Conservation (phyloP, 2,329 filamentous ascomycete genomes). For the Xylariaceae sp. region DNA sequence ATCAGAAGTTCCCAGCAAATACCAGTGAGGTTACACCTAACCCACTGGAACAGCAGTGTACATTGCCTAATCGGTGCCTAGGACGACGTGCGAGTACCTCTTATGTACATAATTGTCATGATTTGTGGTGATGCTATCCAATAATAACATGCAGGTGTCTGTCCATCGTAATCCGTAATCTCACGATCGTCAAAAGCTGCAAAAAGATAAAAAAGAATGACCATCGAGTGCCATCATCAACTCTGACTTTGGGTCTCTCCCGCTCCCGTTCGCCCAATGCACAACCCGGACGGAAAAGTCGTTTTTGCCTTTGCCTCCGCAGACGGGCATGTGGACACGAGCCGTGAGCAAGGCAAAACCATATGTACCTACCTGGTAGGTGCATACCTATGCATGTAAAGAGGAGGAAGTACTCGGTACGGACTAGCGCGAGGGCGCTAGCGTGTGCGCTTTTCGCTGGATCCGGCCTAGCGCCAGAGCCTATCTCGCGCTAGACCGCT, state of each 20-base stretch:
- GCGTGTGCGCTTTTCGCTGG: too few relatives aligned
- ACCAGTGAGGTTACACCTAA: neutral
- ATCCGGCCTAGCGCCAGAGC: neutral
- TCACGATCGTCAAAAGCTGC: neutral
- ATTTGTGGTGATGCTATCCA: too few relatives aligned
- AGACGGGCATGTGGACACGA: neutral
- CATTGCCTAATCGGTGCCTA: too few relatives aligned
- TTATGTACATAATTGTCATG: too few relatives aligned
- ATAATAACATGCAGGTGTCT: too few relatives aligned
- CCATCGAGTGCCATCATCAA: neutral
- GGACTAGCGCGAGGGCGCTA: too few relatives aligned
- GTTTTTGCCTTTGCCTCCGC: neutral
- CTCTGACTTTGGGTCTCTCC: neutral
- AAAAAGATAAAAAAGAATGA: neutral
- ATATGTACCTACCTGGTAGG: neutral
- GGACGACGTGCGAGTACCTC: too few relatives aligned
- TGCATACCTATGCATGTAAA: neutral
- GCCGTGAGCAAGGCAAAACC: neutral
- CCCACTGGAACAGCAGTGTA: neutral
- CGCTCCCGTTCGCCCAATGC: neutral
- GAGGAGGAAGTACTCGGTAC: neutral
- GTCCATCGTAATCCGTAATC: too few relatives aligned
- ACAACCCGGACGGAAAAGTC: neutral
- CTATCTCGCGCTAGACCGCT: neutral
- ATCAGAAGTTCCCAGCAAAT: conserved; percentile 5